A percentile compares a stretch with the other conserved stretches of the same genome.
Conservation (phyloP, 176 grass and related monocot genomes). For the Typha latifolia region DNA sequence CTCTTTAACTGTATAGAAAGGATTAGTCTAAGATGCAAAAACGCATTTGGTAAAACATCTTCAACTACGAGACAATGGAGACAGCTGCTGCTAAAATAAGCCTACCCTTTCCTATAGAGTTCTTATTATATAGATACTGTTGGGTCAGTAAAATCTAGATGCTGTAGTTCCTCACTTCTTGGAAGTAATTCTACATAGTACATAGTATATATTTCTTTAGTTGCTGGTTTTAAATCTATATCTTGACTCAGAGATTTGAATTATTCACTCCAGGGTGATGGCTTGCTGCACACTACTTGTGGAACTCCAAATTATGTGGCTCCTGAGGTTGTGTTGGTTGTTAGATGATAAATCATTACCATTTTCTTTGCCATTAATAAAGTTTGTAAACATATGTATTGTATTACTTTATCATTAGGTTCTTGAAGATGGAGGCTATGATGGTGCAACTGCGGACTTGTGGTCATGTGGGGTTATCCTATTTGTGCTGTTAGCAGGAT, state of each 20-base stretch:
- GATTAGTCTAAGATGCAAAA: no score
- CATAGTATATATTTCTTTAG: neutral
- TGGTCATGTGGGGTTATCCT: slow-evolving; percentile 99
- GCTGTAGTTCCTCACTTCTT: no score
- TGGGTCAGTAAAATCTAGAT: no score
- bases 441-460: slow-evolving; percentile 83
- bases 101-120: no score
- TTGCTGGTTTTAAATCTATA: neutral
- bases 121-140: no score
- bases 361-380: slow-evolving; percentile 15
- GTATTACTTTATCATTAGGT: slow-evolving; percentile 36
- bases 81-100: no score
- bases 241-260: neutral
- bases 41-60: no score
- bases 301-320: slow-evolving; percentile 98
- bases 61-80: no score
- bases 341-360: neutral
- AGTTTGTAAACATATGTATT: slow-evolving; percentile 15
- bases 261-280: slow-evolving; percentile 48
- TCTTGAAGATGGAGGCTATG: slow-evolving; percentile 94
- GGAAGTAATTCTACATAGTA: no score
- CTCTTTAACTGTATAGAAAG: no score
- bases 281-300: slow-evolving; percentile 95
- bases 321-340: slow-evolving; percentile 57
- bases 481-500: slow-evolving; percentile 81